Conservation (phyloP, 1,284 basidiomycete genomes). For the Psilocybe mexicana region DNA sequence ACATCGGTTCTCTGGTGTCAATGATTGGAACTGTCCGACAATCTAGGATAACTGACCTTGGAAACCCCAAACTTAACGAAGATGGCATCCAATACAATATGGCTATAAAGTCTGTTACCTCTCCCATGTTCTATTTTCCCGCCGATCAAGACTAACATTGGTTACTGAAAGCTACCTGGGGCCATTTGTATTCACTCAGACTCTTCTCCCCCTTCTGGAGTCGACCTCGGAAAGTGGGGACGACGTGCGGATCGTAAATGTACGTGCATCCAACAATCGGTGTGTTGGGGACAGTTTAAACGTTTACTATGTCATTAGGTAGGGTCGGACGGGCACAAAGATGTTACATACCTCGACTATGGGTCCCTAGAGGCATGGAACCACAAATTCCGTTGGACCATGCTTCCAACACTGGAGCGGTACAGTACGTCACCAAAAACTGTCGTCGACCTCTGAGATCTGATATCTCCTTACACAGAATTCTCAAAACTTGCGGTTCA, state of each 20-base stretch:
- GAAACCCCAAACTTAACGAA: constrained; percentile 13
- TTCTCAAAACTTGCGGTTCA: constrained; percentile 19
- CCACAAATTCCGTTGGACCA: constrained; percentile 14
- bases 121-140: background rate
- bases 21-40: background rate
- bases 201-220: constrained; percentile 17
- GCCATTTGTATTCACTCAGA: constrained; percentile 18
- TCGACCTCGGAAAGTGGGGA: constrained; percentile 12
- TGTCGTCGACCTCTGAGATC: background rate
- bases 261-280: background rate
- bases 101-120: constrained; percentile 15
- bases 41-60: constrained; percentile 16
- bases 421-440: constrained; percentile 13
- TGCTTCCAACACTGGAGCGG: constrained; percentile 15
- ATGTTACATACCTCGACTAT: constrained; percentile 15
- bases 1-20: background rate
- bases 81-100: constrained; percentile 19
- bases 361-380: constrained; percentile 20
- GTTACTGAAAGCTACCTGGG: constrained; percentile 11
- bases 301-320: constrained; percentile 3
- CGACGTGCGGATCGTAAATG: constrained; percentile 18
- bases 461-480: constrained; percentile 5
- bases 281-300: background rate
- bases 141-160: background rate
- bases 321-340: constrained; percentile 18